These are phyloP conservation scores for Vigna hirtella DNA, from an alignment of 306 rosid species.

Conservation along the genomic window DNA sequence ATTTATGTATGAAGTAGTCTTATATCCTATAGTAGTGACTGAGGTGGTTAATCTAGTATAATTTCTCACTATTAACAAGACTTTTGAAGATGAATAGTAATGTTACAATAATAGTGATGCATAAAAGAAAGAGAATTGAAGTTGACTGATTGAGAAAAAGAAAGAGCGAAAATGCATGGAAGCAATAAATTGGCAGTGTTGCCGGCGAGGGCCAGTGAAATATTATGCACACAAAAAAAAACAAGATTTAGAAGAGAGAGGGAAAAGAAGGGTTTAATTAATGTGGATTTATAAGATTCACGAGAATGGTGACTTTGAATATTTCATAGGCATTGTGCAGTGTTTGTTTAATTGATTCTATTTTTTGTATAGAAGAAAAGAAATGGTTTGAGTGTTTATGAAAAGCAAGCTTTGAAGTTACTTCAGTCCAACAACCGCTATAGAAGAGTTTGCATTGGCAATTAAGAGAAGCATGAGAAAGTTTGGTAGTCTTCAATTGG, in stretches of 20 bases:
- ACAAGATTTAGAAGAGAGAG: slow-evolving; percentile 20
- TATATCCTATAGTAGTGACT: slow-evolving; percentile 2
- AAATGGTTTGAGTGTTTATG: not conserved
- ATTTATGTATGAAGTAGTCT: not conserved
- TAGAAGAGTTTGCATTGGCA: slow-evolving; percentile 39
- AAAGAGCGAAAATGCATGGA: slow-evolving; percentile 30
- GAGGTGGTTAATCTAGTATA: not conserved
- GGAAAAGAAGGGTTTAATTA: slow-evolving; percentile 22
- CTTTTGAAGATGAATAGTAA: not conserved
- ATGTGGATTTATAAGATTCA: slow-evolving; percentile 47
- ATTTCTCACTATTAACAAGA: not conserved
- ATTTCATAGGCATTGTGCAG: not conserved
- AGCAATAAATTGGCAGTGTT: not conserved
- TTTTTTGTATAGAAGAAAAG: no score
- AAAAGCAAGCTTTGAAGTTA: slow-evolving; percentile 49
- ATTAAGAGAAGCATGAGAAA: slow-evolving; percentile 58
- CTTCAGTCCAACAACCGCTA: slow-evolving; percentile 35
- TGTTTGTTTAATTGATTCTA: not conserved
- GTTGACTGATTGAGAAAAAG: slow-evolving; percentile 28
- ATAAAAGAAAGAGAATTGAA: not conserved
- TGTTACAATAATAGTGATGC: not conserved
- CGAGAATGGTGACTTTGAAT: slow-evolving; percentile 47
- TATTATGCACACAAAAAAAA: not conserved
- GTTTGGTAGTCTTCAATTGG: slow-evolving; percentile 45
- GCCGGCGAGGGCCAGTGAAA: not conserved